These are phyloP conservation scores for Leccinum huronense DNA, from an alignment of 1,284 basidiomycete species.

Conservation along the genomic window DNA sequence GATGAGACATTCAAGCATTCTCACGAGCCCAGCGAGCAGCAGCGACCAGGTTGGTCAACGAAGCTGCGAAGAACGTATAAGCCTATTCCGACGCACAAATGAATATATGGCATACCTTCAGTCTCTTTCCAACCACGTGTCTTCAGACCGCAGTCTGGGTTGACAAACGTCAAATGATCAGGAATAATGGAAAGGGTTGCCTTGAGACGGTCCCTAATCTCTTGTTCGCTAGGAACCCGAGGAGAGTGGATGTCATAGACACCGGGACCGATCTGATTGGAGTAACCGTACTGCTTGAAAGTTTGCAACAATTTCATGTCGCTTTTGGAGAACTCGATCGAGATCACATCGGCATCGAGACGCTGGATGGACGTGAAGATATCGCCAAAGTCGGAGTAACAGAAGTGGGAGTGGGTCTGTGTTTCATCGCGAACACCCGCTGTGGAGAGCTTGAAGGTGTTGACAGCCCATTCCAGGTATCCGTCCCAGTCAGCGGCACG, in stretches of 20 bases:
- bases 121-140: constrained; percentile 98
- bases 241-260: constrained; percentile 99
- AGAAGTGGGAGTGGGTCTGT: constrained; percentile 98
- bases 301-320: constrained; percentile 97
- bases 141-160: constrained; percentile 92
- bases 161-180: constrained; percentile 82
- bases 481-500: constrained; percentile 92
- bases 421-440: constrained; percentile 90
- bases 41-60: constrained; percentile 85
- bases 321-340: constrained; percentile 97
- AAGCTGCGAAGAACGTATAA: constrained; percentile 41
- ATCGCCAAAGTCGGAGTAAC: constrained; percentile 95
- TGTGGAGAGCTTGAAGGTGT: constrained; percentile 95
- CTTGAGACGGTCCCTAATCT: constrained; percentile 93
- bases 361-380: constrained; percentile 98
- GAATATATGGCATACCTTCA: constrained; percentile 46
- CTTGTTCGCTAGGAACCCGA: constrained; percentile 91
- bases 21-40: constrained; percentile 89
- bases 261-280: constrained; percentile 98
- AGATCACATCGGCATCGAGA: constrained; percentile 99
- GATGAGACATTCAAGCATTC: constrained; percentile 59
- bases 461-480: constrained; percentile 96
- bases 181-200: constrained; percentile 82
- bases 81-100: constrained; percentile 6
- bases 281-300: constrained; percentile 96